Conservation (phyloP, 805 yeast genomes). For the Saturnispora ahearnii region DNA sequence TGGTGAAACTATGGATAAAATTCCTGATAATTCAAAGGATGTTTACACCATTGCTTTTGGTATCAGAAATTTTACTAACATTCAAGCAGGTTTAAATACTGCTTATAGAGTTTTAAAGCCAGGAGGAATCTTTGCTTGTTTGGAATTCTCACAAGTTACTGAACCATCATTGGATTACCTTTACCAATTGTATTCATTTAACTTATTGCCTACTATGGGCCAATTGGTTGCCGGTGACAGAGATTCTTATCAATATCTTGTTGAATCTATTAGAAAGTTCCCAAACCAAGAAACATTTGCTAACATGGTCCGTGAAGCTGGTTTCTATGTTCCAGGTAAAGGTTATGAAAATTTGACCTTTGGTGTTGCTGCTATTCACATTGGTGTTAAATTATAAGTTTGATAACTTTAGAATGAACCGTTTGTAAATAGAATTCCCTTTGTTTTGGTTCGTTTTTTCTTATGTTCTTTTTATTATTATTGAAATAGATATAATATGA, state of each 20-base stretch:
- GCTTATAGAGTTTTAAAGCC: conserved; percentile 94
- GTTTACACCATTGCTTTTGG: conserved; percentile 96
- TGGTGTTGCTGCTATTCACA: conserved; percentile 93
- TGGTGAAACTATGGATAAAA: conserved; percentile 80
- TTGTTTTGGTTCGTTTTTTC: not conserved
- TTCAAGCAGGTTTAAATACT: conserved; percentile 89
- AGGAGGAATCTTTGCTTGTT: conserved; percentile 95
- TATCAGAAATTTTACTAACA: conserved; percentile 90
- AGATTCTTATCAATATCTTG: conserved; percentile 92
- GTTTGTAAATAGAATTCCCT: not conserved
- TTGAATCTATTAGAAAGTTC: conserved; percentile 86
- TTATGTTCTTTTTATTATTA: too few species aligned
- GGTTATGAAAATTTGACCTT: conserved; percentile 93
- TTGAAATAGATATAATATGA: too few species aligned
- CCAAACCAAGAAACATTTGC: conserved; percentile 90
- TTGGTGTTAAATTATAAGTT: conserved; percentile 75
- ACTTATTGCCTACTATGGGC: conserved; percentile 86
- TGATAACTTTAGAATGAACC: not conserved
- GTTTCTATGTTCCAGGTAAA: conserved; percentile 79
- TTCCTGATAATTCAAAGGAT: conserved; percentile 83
- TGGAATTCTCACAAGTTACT: conserved; percentile 89
- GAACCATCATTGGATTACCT: conserved; percentile 64
- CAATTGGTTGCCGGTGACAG: conserved; percentile 92
- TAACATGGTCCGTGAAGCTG: conserved; percentile 87
- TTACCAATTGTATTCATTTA: conserved; percentile 85